phyloP scores from a whole-genome alignment of 306 rosid species.

The Erythrophleum fordii region DNA sequence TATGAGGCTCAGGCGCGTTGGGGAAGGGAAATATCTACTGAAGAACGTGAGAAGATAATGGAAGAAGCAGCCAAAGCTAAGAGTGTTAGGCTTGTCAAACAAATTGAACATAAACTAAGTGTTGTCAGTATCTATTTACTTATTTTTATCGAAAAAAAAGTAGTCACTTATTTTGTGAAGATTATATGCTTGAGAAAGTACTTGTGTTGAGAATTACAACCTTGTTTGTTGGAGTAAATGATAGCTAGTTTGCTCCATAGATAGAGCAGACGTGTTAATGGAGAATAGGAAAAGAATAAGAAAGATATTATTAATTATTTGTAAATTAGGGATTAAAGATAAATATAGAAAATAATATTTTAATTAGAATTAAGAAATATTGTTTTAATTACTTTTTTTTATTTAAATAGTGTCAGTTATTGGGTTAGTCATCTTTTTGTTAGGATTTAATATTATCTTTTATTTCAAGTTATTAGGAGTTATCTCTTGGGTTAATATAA shows the following conservation, averaged over 20 bases:
- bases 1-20: slow-evolving; percentile 82
- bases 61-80: slow-evolving; percentile 76
- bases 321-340: too few species aligned
- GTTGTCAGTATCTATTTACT: slow-evolving; percentile 61
- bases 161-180: slow-evolving; percentile 19
- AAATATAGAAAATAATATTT: too few species aligned
- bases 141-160: not conserved
- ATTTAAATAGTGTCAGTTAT: too few species aligned
- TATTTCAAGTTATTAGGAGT: too few species aligned
- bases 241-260: not conserved
- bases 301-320: too few species aligned
- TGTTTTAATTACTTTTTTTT: too few species aligned
- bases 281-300: too few species aligned
- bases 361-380: too few species aligned
- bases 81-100: slow-evolving; percentile 60
- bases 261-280: not conserved
- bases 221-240: slow-evolving; percentile 9
- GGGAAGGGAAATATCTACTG: slow-evolving; percentile 78
- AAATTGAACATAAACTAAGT: slow-evolving; percentile 72
- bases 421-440: too few species aligned
- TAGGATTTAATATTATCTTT: too few species aligned
- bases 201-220: slow-evolving; percentile 1
- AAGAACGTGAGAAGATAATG: slow-evolving; percentile 77
- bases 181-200: slow-evolving; percentile 41
- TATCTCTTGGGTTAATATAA: too few species aligned